Evolutionary conservation across 352 stramenopile genomes (phyloP).

Genomic region (Pythium dissotocum): DNA sequence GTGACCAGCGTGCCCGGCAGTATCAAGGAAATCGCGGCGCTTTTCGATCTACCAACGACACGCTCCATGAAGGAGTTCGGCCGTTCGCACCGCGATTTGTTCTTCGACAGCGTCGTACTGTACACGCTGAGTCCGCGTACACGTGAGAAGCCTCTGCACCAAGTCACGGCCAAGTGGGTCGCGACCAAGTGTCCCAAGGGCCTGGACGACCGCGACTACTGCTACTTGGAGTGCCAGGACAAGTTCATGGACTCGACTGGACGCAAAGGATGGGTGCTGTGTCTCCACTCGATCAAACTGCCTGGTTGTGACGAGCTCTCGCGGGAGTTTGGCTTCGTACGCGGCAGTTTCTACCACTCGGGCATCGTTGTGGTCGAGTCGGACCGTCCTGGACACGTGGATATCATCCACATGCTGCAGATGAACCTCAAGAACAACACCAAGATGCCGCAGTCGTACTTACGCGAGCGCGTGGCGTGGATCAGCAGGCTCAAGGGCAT

Average conservation of each 20-base stretch:
- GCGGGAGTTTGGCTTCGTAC: slow-evolving; percentile 72
- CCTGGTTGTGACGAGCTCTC: slow-evolving; percentile 74
- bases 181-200: slow-evolving; percentile 55
- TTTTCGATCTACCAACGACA: slow-evolving; percentile 70
- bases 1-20: slow-evolving; percentile 73
- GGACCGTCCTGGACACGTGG: slow-evolving; percentile 67
- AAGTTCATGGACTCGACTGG: slow-evolving; percentile 83
- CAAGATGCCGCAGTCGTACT: slow-evolving; percentile 38
- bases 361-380: slow-evolving; percentile 80
- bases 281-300: slow-evolving; percentile 84
- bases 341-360: slow-evolving; percentile 84
- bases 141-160: slow-evolving; percentile 77
- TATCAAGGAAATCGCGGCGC: slow-evolving; percentile 69
- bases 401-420: slow-evolving; percentile 83
- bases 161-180: slow-evolving; percentile 86
- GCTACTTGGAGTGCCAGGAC: slow-evolving; percentile 83
- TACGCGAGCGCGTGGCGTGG: slow-evolving; percentile 36
- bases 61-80: slow-evolving; percentile 75
- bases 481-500: slow-evolving; percentile 55
- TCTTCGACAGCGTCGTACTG: slow-evolving; percentile 73
- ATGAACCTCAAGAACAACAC: slow-evolving; percentile 80
- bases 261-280: slow-evolving; percentile 81
- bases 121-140: slow-evolving; percentile 65
- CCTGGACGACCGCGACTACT: slow-evolving; percentile 72
- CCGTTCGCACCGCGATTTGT: slow-evolving; percentile 51